These are phyloP conservation scores for Penicillium tannophilum DNA, from an alignment of 495 filamentous ascomycete genomes.

Conservation along the genomic window DNA sequence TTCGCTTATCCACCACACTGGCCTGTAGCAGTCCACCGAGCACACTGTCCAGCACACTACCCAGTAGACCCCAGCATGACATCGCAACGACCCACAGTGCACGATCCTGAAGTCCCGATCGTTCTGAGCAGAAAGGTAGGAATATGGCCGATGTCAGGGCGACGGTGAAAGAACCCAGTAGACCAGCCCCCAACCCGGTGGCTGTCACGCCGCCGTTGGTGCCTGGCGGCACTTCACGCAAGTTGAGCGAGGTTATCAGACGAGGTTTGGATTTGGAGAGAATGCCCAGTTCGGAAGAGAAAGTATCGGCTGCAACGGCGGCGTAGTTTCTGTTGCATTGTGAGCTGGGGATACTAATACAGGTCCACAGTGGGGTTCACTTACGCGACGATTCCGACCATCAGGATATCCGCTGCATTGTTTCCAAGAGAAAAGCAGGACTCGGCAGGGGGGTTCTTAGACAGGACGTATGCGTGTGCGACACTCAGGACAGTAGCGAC, in stretches of 20 bases:
- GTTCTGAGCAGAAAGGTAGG: slow-evolving; percentile 65
- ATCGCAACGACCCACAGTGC: slow-evolving; percentile 60
- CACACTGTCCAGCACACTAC: slow-evolving; percentile 82
- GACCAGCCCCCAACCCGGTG: slow-evolving; percentile 70
- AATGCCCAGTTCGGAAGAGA: slow-evolving; percentile 94
- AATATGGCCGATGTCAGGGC: slow-evolving; percentile 64
- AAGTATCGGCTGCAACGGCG: slow-evolving; percentile 88
- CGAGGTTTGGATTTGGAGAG: slow-evolving; percentile 73
- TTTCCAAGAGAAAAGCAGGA: slow-evolving; percentile 41
- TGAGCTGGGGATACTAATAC: background rate
- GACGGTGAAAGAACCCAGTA: slow-evolving; percentile 73
- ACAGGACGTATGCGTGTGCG: slow-evolving; percentile 67
- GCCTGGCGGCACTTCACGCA: slow-evolving; percentile 77
- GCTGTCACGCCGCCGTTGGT: slow-evolving; percentile 91
- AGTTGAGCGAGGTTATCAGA: slow-evolving; percentile 79
- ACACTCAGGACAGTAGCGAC: slow-evolving; percentile 74
- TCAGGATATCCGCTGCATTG: slow-evolving; percentile 48
- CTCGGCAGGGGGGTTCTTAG: slow-evolving; percentile 18
- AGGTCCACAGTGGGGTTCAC: background rate
- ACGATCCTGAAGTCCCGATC: slow-evolving; percentile 51
- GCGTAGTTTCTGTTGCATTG: slow-evolving; percentile 68
- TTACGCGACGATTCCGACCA: slow-evolving; percentile 59
- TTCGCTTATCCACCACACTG: slow-evolving; percentile 80
- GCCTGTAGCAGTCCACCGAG: slow-evolving; percentile 85
- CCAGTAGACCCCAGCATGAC: slow-evolving; percentile 70